These are phyloP conservation scores for Angomonas deanei DNA, from an alignment of 208 protist species.

Conservation along the genomic window DNA sequence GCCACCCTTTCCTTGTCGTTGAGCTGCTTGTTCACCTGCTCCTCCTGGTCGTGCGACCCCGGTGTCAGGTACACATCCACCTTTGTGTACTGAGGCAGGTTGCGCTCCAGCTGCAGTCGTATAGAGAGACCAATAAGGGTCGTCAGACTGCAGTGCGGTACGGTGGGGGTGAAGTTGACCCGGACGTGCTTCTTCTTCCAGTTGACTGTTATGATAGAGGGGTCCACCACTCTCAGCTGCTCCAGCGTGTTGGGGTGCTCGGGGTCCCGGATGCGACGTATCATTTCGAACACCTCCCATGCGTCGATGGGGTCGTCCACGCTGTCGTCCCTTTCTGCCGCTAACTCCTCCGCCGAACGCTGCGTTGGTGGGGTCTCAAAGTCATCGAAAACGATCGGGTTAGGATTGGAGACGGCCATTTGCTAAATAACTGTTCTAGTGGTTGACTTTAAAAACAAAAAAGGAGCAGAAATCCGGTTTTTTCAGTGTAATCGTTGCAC, in stretches of 20 bases:
- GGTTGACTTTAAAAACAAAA: too few relatives aligned
- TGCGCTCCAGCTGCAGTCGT: conserved; percentile 93
- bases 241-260: conserved; percentile 98
- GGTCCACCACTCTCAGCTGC: conserved; percentile 94
- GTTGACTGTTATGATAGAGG: conserved; percentile 87
- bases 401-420: conserved; percentile 62
- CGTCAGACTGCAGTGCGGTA: conserved; percentile 98
- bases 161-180: conserved; percentile 97
- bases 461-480: neutral
- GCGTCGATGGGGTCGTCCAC: conserved; percentile 86
- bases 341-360: conserved; percentile 33
- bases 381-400: conserved; percentile 45
- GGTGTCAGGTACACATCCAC: conserved; percentile 90
- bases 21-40: conserved; percentile 98
- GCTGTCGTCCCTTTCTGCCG: conserved; percentile 48
- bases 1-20: conserved; percentile 98
- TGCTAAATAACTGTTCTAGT: too few relatives aligned
- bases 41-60: conserved; percentile 92
- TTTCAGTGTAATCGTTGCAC: neutral
- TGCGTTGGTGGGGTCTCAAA: conserved; percentile 1
- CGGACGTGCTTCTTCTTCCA: conserved; percentile 50
- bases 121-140: conserved; percentile 98
- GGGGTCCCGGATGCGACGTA: conserved; percentile 96
- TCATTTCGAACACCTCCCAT: conserved; percentile 94
- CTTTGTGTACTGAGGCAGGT: conserved; percentile 93